Evolutionary conservation across 768 basidiomycete species (phyloP).

Genomic region (Filobasidium wieringae): DNA sequence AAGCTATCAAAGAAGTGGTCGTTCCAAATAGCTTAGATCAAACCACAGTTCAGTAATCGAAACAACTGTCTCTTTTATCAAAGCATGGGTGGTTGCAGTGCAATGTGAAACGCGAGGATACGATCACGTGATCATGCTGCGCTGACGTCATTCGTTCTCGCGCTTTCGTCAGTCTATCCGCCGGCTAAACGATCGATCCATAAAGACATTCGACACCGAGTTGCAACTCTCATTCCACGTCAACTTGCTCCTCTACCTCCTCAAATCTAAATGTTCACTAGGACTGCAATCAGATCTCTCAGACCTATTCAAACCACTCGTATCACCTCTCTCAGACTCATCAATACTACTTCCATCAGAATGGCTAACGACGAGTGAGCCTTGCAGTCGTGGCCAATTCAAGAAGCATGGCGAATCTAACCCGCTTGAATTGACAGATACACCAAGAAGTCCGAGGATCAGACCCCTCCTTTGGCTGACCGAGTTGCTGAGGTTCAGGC

Average conservation of each 20-base stretch:
- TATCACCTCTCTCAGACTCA: conserved; percentile 4
- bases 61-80: too few relatives aligned
- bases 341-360: conserved; percentile 17
- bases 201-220: neutral
- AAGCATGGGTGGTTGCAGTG: too few relatives aligned
- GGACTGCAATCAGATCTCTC: neutral
- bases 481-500: conserved; percentile 14
- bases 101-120: too few relatives aligned
- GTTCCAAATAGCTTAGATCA: too few relatives aligned
- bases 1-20: neutral
- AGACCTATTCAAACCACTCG: neutral
- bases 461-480: conserved; percentile 9
- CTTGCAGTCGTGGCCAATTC: conserved; percentile 39
- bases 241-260: neutral
- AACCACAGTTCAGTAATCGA: too few relatives aligned
- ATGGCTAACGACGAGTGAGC: conserved; percentile 54
- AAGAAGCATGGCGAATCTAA: neutral
- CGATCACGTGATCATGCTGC: neutral
- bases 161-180: neutral
- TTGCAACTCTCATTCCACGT: neutral
- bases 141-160: neutral
- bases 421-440: neutral
- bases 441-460: conserved; percentile 10
- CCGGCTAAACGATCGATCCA: neutral
- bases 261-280: neutral